These are phyloP conservation scores for Gaertneriomyces semiglobifer DNA, from an alignment of 192 early-diverging fungal genomes.

Conservation along the genomic window DNA sequence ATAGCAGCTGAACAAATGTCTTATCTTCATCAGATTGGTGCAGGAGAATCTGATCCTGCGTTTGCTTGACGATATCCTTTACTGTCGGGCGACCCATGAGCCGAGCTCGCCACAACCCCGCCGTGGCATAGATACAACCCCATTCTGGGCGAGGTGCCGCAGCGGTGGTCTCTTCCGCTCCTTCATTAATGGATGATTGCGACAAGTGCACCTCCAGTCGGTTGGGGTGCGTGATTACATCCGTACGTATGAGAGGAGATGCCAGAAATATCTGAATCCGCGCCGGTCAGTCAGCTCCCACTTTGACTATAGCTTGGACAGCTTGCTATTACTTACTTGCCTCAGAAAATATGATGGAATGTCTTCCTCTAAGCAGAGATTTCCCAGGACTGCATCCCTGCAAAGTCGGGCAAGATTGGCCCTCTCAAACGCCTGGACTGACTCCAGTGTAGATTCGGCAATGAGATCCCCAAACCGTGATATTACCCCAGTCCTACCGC, in stretches of 20 bases:
- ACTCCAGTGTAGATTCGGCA: constrained; percentile 38
- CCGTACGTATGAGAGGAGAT: constrained; percentile 5
- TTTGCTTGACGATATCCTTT: constrained; percentile 34
- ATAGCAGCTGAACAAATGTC: constrained; percentile 39
- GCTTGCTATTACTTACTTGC: constrained; percentile 26
- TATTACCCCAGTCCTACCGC: constrained; percentile 46
- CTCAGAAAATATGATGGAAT: constrained; percentile 40
- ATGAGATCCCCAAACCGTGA: constrained; percentile 54
- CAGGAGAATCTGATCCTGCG: constrained; percentile 30
- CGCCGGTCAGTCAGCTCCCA: not conserved
- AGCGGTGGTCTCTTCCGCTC: not conserved
- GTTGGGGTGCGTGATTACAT: constrained; percentile 12
- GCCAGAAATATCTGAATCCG: constrained; percentile 18
- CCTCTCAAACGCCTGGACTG: constrained; percentile 43
- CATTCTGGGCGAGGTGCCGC: constrained; percentile 15
- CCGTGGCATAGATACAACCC: constrained; percentile 33
- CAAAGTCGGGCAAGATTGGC: constrained; percentile 42
- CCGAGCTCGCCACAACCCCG: constrained; percentile 24
- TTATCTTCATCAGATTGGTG: constrained; percentile 10
- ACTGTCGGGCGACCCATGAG: constrained; percentile 24
- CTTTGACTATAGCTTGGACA: not conserved
- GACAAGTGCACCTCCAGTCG: constrained; percentile 30
- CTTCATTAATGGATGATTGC: not conserved
- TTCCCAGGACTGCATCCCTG: constrained; percentile 39
- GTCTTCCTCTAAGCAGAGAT: constrained; percentile 40